phyloP scores from a whole-genome alignment of 192 early-diverging fungal species.

The Coemansia sp. region DNA sequence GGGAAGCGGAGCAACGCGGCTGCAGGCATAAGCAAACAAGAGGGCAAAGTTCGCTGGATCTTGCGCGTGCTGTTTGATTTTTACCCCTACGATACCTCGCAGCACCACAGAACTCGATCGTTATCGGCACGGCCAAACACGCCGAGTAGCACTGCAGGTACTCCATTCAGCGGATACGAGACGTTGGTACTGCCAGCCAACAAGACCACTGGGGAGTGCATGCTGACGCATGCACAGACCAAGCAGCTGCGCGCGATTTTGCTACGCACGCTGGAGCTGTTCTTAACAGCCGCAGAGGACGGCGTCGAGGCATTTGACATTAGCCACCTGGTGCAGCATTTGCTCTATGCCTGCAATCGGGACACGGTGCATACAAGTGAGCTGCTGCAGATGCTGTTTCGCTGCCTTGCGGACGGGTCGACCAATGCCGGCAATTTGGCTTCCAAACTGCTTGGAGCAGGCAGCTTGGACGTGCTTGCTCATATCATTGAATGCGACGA shows the following conservation, averaged over 20 bases:
- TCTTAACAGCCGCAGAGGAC: slow-evolving; percentile 29
- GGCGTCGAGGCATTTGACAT: slow-evolving; percentile 13
- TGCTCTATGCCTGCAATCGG: slow-evolving; percentile 41
- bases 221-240: slow-evolving; percentile 18
- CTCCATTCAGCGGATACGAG: no score
- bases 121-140: slow-evolving; percentile 10
- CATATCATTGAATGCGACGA: slow-evolving; percentile 47
- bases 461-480: slow-evolving; percentile 28
- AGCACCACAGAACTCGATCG: slow-evolving; percentile 21
- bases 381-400: slow-evolving; percentile 37
- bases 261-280: slow-evolving; percentile 34
- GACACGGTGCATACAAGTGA: slow-evolving; percentile 40
- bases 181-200: no score
- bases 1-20: slow-evolving; percentile 32
- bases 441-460: slow-evolving; percentile 17
- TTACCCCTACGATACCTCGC: slow-evolving; percentile 44
- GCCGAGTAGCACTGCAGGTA: neutral
- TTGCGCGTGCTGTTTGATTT: slow-evolving; percentile 34
- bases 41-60: slow-evolving; percentile 34
- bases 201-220: no score
- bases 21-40: slow-evolving; percentile 12
- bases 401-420: slow-evolving; percentile 44
- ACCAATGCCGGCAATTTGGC: slow-evolving; percentile 28
- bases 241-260: slow-evolving; percentile 24
- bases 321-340: slow-evolving; percentile 22